Evolutionary conservation across 352 stramenopile species (phyloP), one percentile per base, ranked within the genome.

Genomic region (Nothophytophthora sp.): DNA sequence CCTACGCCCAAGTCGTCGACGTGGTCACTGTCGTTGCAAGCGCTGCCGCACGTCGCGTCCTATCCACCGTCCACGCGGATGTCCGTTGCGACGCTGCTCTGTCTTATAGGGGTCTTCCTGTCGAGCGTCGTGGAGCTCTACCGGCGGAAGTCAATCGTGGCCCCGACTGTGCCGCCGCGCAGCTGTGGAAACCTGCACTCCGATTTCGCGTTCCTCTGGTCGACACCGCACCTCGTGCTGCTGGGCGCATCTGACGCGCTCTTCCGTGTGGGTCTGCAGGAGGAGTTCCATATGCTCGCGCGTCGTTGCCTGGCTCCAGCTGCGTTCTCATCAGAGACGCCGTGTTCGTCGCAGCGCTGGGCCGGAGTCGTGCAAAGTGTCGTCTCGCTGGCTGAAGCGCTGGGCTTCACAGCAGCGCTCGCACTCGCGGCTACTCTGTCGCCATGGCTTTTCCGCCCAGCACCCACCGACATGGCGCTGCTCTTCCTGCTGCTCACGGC

Each of bases 51-150:
- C 24, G 33, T 66, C 18, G 37, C 37, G 24, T 65, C 60, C 7
- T 62, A 10, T 5, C 36, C 52, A 11, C 51, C 65, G 2, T 48
- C 55, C 4, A 67, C 52, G 10, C 65, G 80, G 9, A 80, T 87
- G 44, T 80, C 63, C 7, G 57, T 86, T 34, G 73, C 67, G 0
- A 73, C 80, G 40, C 60, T 82, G 24, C 51, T 87, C 13, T 86
- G 78, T 20, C 65, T 90, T 15, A n/a, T 83, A 16, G 63, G 71
- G 7, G 47, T 91, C 23, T 94, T 94, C 50, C 43, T 91, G 27
- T 75, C 79, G 9, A 88, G 83, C 44, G 67, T 94, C 30, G 68
- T 90, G 12, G 81, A 91, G 60, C 66, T 94, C 0, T 94, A 94
- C 37, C 79, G 83, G 2, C 79, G 83, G 16, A 77, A 73, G 27